Evolutionary conservation across 257 asterid species (phyloP).

Genomic region (Ballota nigra): DNA sequence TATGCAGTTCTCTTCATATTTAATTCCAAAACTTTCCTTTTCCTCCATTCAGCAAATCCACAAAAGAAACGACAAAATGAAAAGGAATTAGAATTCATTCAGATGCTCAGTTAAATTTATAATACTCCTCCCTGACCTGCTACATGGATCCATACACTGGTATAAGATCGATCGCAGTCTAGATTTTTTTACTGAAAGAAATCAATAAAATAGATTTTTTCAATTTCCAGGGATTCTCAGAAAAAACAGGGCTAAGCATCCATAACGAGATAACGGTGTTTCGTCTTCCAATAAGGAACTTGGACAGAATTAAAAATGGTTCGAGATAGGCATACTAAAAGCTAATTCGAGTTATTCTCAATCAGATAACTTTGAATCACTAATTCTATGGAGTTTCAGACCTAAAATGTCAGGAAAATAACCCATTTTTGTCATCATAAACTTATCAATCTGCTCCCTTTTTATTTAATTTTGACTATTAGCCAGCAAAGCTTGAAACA

Average conservation of each 20-base stretch:
- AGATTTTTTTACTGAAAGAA: background rate
- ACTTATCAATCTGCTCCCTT: background rate
- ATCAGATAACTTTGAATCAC: background rate
- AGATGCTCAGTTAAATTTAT: background rate
- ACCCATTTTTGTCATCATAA: background rate
- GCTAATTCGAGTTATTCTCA: background rate
- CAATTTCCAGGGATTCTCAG: slow-evolving; percentile 3
- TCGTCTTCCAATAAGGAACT: background rate
- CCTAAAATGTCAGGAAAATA: background rate
- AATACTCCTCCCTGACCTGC: background rate
- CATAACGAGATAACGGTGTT: background rate
- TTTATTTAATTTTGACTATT: background rate
- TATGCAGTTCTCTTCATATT: slow-evolving; percentile 39
- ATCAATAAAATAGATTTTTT: background rate
- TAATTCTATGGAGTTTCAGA: background rate
- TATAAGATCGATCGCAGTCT: background rate
- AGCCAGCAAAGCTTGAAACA: background rate
- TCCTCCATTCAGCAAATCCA: slow-evolving; percentile 40
- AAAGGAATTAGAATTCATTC: slow-evolving; percentile 21
- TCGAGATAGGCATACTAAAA: background rate
- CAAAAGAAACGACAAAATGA: slow-evolving; percentile 19
- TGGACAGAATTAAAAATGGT: background rate
- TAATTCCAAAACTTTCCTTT: slow-evolving; percentile 35
- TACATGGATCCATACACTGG: background rate
- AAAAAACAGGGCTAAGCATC: background rate